These are phyloP conservation scores for Suillus plorans DNA, from an alignment of 768 basidiomycete genomes.

Conservation along the genomic window DNA sequence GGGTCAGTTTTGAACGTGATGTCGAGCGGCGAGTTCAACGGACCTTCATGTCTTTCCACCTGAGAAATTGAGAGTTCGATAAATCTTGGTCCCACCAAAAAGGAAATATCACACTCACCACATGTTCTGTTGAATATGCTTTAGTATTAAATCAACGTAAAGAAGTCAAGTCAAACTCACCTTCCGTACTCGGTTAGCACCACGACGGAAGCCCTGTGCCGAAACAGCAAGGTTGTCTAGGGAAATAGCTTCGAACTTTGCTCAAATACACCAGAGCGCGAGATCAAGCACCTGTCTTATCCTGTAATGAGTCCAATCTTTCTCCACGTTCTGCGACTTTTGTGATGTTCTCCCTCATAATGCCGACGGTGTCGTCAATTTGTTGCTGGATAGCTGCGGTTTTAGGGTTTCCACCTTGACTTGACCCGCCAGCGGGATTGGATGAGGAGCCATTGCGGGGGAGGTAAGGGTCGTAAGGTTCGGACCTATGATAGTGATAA, in stretches of 20 bases:
- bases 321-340: conserved; percentile 96
- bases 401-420: conserved; percentile 66
- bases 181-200: conserved; percentile 97
- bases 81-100: conserved; percentile 2
- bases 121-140: conserved; percentile 63
- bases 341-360: conserved; percentile 98
- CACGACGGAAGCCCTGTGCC: conserved; percentile 97
- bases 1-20: conserved; percentile 9
- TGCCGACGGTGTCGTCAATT: conserved; percentile 94
- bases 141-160: conserved; percentile 5
- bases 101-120: conserved; percentile 56
- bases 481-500: conserved; percentile 62
- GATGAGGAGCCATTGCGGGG: conserved; percentile 77
- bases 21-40: conserved; percentile 16
- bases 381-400: conserved; percentile 96
- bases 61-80: conserved; percentile 28
- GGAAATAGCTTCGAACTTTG: neutral
- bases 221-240: conserved; percentile 95
- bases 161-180: conserved; percentile 44
- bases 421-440: conserved; percentile 45
- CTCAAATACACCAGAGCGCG: neutral
- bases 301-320: conserved; percentile 89
- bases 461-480: conserved; percentile 98
- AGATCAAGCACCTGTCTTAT: conserved; percentile 88
- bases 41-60: conserved; percentile 99